Evolutionary conservation across 2,329 filamentous ascomycete species (phyloP), one percentile per base, ranked within the genome.

Genomic region (Colletotrichum echinochloae): DNA sequence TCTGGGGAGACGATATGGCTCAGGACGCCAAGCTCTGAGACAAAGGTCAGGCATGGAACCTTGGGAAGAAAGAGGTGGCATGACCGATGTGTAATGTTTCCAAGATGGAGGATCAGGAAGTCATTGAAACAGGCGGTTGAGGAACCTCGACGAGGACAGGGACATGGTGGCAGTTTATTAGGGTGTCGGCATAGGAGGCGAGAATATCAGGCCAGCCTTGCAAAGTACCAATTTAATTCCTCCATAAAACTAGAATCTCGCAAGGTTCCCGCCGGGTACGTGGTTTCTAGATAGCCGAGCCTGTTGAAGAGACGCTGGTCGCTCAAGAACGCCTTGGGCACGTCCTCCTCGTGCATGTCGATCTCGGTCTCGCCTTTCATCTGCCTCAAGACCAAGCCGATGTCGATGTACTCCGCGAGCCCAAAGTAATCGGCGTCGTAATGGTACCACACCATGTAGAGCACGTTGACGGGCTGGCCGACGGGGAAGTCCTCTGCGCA

Each of bases 391-490:
- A 60, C 52, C 44, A 60, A 37, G 1, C 52, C 60, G 6, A 54
- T 44, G 4, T 69, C 44, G 2, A 60, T 48, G 60, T 60, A 39
- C 14, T 59, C 11, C 5, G 26, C 44, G 3, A 69, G 44, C 3
- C 62, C 35, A 16, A 16, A 30, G 11, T 56, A 14, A 5, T 59
- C 18, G 6, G 60, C 60, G 23, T 39, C 60, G 8, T 65, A 54
- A 7, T 69, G 66, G n/a, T 54, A 51, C 28, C 35, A 52, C 18
- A 65, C 28, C 61, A 69, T 52, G 28, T 28, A 65, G 14, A 60
- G 23, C 46, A 65, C 54, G 6, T 37, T 65, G 0, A 54, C 41
- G 5, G 66, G 28, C 54, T 48, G 2, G 2, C 46, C 52, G 4
- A 60, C 26, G 5, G 66, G 60, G 35, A 69, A 65, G 16, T 65